Base-by-base conservation (phyloP, 2,329 filamentous ascomycete species). In the Eurotiales sp. region DNA sequence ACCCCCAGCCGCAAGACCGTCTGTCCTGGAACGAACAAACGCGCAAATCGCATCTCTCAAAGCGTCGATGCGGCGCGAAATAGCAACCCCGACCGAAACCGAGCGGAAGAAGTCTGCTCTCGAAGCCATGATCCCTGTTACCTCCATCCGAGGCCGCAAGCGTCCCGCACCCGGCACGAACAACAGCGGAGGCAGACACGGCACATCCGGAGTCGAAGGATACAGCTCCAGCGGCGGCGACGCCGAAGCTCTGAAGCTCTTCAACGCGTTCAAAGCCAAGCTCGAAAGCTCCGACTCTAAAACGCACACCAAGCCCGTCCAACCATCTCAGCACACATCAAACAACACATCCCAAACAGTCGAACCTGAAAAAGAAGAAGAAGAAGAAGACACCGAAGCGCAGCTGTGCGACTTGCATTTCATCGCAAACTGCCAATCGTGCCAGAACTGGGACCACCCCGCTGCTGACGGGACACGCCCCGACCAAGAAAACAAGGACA, bases 351-450 rank as follows among this genome's bases (percentile, higher is more conserved):
- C n/a, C n/a, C n/a, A n/a, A n/a, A n/a, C n/a, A n/a, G n/a, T n/a
- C n/a, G n/a, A n/a, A n/a, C n/a, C n/a, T n/a, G n/a, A n/a, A n/a
- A n/a, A n/a, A n/a, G 52, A 45, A 10, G 25, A 5, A 27, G 56
- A 61, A 8, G 58, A 46, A 8, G 62, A 68, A 7, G 77, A 79
- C 15, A 85, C 87, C 34, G 89, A 95, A 65, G 85, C 83, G 2
- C 79, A 79, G 45, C 77, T 95, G 3, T 99, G 93, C 64, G 93
- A 97, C 67, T 73, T 99, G 30, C 93, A 99, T 67, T 99, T 97
- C 69, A 95, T 99, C 56, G 88, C 87, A 44, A 88, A 95, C 61
- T 99, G 93, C 68, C 90, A 96, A 65, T 96, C 90, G 40, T 97
- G 93, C 68, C 84, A 82, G 53, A 82, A 86, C 0, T 96, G 91